Percentiles rank a stretch among this genome's conserved stretches.
Conservation (phyloP, 768 basidiomycete species). For the Tricholoma hemisulphureum region DNA sequence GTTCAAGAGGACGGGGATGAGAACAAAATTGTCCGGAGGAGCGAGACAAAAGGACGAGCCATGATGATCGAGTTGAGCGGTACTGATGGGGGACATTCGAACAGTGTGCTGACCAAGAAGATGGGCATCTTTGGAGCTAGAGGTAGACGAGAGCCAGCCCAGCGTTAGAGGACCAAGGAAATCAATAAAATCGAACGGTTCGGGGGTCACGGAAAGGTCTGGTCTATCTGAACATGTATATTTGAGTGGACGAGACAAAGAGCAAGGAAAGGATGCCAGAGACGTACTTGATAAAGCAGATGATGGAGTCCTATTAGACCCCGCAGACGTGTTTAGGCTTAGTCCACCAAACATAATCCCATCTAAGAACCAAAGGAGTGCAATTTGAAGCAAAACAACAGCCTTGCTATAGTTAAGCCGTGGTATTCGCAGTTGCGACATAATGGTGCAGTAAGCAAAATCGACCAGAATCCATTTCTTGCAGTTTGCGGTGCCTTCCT, state of each 20-base stretch:
- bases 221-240: slow-evolving; percentile 24
- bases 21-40: slow-evolving; percentile 47
- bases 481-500: slow-evolving; percentile 43
- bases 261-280: background rate
- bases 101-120: slow-evolving; percentile 88
- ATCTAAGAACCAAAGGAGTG: slow-evolving; percentile 60
- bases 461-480: slow-evolving; percentile 76
- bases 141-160: slow-evolving; percentile 45
- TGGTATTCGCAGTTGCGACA: slow-evolving; percentile 70
- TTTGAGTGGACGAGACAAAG: background rate
- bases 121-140: slow-evolving; percentile 50
- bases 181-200: slow-evolving; percentile 48
- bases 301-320: background rate
- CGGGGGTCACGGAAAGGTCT: slow-evolving; percentile 42
- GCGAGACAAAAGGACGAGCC: slow-evolving; percentile 73
- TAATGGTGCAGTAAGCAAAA: slow-evolving; percentile 53
- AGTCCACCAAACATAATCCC: slow-evolving; percentile 73
- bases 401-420: slow-evolving; percentile 66
- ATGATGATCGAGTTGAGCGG: slow-evolving; percentile 84
- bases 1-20: slow-evolving; percentile 85
- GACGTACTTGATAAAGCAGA: slow-evolving; percentile 31
- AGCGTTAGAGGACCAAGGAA: slow-evolving; percentile 50
- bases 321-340: slow-evolving; percentile 43
- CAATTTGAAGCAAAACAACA: slow-evolving; percentile 61
- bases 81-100: slow-evolving; percentile 90